Evolutionary conservation across 306 rosid genomes (phyloP), one percentile per base, ranked within the genome.

Genomic region (Fragaria iinumae): DNA sequence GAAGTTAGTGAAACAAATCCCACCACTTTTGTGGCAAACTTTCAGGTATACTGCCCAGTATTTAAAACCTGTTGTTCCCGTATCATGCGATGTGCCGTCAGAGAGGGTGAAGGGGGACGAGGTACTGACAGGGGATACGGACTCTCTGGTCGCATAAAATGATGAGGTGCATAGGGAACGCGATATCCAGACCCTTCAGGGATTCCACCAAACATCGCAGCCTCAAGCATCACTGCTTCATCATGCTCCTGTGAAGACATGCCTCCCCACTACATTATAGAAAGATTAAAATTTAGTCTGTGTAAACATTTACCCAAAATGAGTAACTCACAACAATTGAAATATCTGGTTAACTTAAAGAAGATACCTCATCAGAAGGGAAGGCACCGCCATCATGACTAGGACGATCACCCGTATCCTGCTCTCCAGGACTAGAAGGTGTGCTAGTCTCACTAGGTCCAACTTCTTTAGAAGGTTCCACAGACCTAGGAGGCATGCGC

Each of bases 181-280:
- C 45, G 91, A 83, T 88, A 92, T 52, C 90, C 83, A 76, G 81
- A 79, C 60, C 89, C 91, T 87, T 92, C 97, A 14, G 98, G 95
- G 74, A 90, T 86, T 80, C 97, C 97, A 76, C 99, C 99, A 72
- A 92, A 95, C 93, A 91, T 89, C 74, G 97, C 97, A 67, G 97
- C 97, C 89, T 92, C 97, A 45, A 95, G 97, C 97, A 96, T 96
- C 67, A 95, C 96, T 62, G 97, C 97, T 85, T 90, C 97, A 52
- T 95, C 96, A 47, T 88, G 97, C 77, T 95, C 97, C 89, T 79
- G 92, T 2, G 97, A 90, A 78, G 96, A 92, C 71, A 92, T 90
- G 77, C 97, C 97, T 80, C 97, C 97, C 99, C 96, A 92, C 99
- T 95, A 85, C 85, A 82, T 72, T 79, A 69, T 27, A 67, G 69